These are phyloP conservation scores for Colletotrichum sp. DNA, from an alignment of 2,329 filamentous ascomycete species.

Conservation along the genomic window DNA sequence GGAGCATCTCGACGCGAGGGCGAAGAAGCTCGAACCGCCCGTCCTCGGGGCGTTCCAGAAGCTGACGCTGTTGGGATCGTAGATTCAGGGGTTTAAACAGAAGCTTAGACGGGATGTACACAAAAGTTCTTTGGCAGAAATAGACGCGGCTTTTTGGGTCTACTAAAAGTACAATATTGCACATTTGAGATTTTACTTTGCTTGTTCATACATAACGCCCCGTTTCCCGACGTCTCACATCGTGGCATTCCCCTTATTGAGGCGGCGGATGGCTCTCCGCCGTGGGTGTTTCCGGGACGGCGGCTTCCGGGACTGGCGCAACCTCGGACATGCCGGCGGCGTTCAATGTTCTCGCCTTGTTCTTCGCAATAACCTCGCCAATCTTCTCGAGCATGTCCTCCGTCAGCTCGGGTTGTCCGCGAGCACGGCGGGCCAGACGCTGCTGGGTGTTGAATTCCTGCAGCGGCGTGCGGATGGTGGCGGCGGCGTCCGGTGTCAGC, in stretches of 20 bases:
- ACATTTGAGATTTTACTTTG: slow-evolving; percentile 20
- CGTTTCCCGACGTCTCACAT: not conserved
- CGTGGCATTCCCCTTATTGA: not conserved
- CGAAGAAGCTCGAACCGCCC: slow-evolving; percentile 52
- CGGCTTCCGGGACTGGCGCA: not conserved
- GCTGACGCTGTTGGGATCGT: slow-evolving; percentile 55
- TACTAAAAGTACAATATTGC: slow-evolving; percentile 25
- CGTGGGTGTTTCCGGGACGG: not conserved
- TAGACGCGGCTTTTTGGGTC: slow-evolving; percentile 2
- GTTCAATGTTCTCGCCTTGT: slow-evolving; percentile 47
- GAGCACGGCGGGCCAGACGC: slow-evolving; percentile 54
- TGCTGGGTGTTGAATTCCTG: slow-evolving; percentile 64
- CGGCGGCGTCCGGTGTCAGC: slow-evolving; percentile 52
- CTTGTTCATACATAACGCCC: slow-evolving; percentile 11
- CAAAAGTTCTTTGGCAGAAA: not conserved
- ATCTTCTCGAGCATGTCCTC: slow-evolving; percentile 67
- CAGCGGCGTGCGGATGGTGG: slow-evolving; percentile 58
- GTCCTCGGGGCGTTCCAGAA: slow-evolving; percentile 54
- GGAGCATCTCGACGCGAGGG: slow-evolving; percentile 53
- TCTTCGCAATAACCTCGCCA: slow-evolving; percentile 64
- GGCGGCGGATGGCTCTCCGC: not conserved
- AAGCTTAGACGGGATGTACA: not conserved
- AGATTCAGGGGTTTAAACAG: not conserved
- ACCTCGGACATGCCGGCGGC: slow-evolving; percentile 41
- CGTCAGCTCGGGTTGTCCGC: slow-evolving; percentile 61